Base-by-base conservation (phyloP, 2,329 filamentous ascomycete species). In the Arthrobotrys musiformis region DNA sequence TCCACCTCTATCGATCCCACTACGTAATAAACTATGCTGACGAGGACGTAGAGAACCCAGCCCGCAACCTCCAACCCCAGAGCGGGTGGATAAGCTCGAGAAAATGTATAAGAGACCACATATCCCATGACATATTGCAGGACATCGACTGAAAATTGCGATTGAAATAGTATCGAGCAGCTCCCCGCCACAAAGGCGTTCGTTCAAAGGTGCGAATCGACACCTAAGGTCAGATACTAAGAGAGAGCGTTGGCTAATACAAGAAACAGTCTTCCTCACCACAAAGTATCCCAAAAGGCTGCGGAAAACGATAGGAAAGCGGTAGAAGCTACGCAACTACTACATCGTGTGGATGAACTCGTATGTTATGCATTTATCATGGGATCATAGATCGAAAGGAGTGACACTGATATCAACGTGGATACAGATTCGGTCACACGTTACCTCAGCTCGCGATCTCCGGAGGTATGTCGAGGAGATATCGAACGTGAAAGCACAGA, bases 271-370 rank as follows among this genome's bases (percentile, higher is more conserved):
- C 73, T 77, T 22, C 73, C 73, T 9, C 66, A 62, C 8, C 73
- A 70, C 28, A 66, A 61, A 40, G 52, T 77, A 6, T 19, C 17
- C 15, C 4, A 70, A 42, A 54, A 42, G 9, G 66, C 66, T 22
- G 52, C 52, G 0, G 61, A 77, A 40, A 77, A 77, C 26, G 66
- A 77, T 28, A 60, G 56, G 35, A 77, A 67, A n/a, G 73, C 73
- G 3, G 52, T 54, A 15, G 66, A 77, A 58, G 73, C 73, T 6
- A 64, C 50, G 8, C 50, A 67, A 22, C 22, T 77, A 4, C 44
- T 77, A 6, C 37, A 60, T 4, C 66, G 66, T 1, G 73, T 77
- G 8, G 66, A 77, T 56, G 66, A 67, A n/a, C 66, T 77, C 8
- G 73, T 77, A 58, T 37, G 73, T 58, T 19, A 13, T 52, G 24